Conservation (phyloP, 192 early-diverging fungal genomes). For the Linnemannia elongata region DNA sequence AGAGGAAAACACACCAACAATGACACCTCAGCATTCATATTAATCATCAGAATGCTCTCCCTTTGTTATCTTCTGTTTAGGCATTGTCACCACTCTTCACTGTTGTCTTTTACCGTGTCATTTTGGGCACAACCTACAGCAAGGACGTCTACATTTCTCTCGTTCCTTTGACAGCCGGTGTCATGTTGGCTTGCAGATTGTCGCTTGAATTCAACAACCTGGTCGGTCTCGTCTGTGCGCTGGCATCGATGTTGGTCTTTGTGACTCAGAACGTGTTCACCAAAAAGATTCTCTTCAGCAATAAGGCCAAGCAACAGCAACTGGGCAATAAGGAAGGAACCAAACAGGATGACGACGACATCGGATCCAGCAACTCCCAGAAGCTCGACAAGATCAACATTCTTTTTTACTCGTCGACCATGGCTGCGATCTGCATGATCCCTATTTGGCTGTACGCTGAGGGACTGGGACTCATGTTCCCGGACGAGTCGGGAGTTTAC, state of each 20-base stretch:
- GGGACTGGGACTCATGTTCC: constrained; percentile 61
- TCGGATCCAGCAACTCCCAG: constrained; percentile 57
- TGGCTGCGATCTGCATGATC: constrained; percentile 82
- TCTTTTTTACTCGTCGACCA: constrained; percentile 83
- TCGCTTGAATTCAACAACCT: constrained; percentile 76
- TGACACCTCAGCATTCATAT: not conserved
- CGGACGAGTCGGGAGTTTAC: constrained; percentile 26
- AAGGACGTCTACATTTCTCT: constrained; percentile 82
- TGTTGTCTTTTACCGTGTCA: constrained; percentile 79
- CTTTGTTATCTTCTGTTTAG: constrained; percentile 52
- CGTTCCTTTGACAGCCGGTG: constrained; percentile 86
- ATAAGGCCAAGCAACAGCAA: constrained; percentile 41
- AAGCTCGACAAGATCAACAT: constrained; percentile 92
- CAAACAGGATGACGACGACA: constrained; percentile 38
- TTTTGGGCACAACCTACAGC: constrained; percentile 77
- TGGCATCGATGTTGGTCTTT: constrained; percentile 84
- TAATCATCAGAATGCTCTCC: not conserved
- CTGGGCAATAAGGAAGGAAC: constrained; percentile 42
- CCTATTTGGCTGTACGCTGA: constrained; percentile 88
- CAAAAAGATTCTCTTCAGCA: constrained; percentile 80
- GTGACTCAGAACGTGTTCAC: constrained; percentile 91
- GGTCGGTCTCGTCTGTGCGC: constrained; percentile 81
- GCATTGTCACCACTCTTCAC: constrained; percentile 92
- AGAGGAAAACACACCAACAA: not conserved
- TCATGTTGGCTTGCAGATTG: constrained; percentile 86